These are phyloP conservation scores for Aspergillus novoparasiticus DNA, from an alignment of 2,329 filamentous ascomycete species.

Conservation along the genomic window DNA sequence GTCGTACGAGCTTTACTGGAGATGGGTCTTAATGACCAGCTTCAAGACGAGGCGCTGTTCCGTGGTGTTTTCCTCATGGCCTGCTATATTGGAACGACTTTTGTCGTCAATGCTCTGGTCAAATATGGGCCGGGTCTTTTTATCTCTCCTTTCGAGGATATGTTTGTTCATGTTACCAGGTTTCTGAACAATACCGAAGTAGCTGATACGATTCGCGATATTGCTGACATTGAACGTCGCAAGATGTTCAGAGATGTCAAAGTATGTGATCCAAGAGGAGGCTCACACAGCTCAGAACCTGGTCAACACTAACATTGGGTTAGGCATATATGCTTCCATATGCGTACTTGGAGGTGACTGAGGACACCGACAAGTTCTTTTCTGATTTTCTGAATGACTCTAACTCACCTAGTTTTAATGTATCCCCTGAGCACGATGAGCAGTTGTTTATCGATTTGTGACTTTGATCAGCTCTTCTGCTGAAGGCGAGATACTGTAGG, in stretches of 20 bases:
- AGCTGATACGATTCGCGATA: conserved; percentile 36
- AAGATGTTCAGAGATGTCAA: not conserved
- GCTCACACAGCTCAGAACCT: too few relatives aligned
- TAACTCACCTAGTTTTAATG: not conserved
- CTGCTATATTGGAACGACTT: conserved; percentile 9
- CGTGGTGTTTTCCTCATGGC: conserved; percentile 12
- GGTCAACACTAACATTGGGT: not conserved
- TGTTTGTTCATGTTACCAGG: conserved; percentile 25
- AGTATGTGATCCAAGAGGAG: not conserved
- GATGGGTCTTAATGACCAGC: conserved; percentile 15
- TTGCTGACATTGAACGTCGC: conserved; percentile 18
- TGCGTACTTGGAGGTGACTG: not conserved
- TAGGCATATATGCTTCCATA: not conserved
- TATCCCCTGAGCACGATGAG: not conserved
- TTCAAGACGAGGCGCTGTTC: conserved; percentile 4
- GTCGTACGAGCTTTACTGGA: conserved; percentile 19
- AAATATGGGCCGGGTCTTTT: conserved; percentile 33
- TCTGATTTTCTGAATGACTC: not conserved
- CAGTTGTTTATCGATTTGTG: not conserved
- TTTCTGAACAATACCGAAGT: conserved; percentile 30
- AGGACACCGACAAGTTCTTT: not conserved
- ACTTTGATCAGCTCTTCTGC: not conserved
- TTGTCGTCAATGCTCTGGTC: conserved; percentile 13
- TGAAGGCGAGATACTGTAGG: not conserved
- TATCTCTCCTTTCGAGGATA: conserved; percentile 25